Conservation (phyloP, 345 rosid genomes). For the Populus alba region DNA sequence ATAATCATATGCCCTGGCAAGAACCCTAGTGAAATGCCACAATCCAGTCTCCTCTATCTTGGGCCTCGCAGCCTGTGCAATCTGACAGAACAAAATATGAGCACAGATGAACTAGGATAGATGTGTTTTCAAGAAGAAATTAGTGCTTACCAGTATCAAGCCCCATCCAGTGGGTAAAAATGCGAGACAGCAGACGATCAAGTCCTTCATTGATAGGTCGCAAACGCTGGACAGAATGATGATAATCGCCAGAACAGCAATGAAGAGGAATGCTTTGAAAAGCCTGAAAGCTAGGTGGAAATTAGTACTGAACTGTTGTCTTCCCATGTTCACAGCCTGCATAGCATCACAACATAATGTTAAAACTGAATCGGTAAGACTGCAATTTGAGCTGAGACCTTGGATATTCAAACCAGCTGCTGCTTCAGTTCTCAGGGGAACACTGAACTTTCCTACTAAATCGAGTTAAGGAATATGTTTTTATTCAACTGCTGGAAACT, state of each 20-base stretch:
- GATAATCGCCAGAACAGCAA: constrained; percentile 59
- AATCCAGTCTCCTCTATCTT: constrained; percentile 61
- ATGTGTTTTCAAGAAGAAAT: no score
- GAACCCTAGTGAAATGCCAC: constrained; percentile 76
- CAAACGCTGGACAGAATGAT: constrained; percentile 65
- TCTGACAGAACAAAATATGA: constrained; percentile 34
- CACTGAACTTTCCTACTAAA: no score
- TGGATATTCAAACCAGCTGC: neutral
- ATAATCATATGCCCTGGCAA: constrained; percentile 81
- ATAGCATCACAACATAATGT: constrained; percentile 12
- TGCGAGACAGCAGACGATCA: constrained; percentile 78
- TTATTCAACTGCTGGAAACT: no score
- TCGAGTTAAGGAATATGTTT: no score
- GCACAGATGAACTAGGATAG: neutral
- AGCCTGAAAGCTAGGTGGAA: constrained; percentile 72
- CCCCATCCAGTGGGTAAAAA: constrained; percentile 98
- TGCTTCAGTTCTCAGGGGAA: no score
- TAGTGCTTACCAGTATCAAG: constrained; percentile 64
- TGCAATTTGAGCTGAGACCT: no score
- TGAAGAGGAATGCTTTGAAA: constrained; percentile 82
- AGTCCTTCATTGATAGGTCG: constrained; percentile 65
- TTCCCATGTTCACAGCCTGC: constrained; percentile 91
- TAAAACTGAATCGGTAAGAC: neutral
- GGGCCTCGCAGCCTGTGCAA: constrained; percentile 87
- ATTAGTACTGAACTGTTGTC: constrained; percentile 66